Evolutionary conservation across 2,329 filamentous ascomycete species (phyloP).

Genomic region (Fusarium secorum): DNA sequence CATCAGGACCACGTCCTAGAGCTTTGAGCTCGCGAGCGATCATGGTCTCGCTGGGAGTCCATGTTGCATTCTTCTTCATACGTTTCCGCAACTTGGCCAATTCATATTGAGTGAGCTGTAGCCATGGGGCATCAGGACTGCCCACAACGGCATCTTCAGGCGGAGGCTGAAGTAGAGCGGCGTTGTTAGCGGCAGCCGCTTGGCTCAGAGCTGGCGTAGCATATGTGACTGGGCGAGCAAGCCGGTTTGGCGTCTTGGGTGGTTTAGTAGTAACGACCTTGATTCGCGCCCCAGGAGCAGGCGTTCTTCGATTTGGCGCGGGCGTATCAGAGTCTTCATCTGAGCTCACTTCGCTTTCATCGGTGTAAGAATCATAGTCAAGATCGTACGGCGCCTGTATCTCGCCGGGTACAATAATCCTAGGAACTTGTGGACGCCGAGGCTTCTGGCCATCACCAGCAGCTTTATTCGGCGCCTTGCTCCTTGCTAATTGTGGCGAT

Average conservation of each 20-base stretch:
- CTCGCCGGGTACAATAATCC: conserved; percentile 71
- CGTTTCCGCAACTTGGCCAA: conserved; percentile 76
- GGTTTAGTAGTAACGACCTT: conserved; percentile 55
- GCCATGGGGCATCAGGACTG: conserved; percentile 69
- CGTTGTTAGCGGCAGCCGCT: conserved; percentile 52
- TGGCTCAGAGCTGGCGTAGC: conserved; percentile 47
- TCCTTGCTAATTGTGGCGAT: conserved; percentile 62
- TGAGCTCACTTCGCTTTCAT: conserved; percentile 61
- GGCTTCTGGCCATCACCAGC: conserved; percentile 56
- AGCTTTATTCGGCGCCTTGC: conserved; percentile 56
- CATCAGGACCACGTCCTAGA: conserved; percentile 71
- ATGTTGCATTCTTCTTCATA: conserved; percentile 92
- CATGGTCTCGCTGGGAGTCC: conserved; percentile 87
- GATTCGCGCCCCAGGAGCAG: conserved; percentile 54
- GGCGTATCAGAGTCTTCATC: conserved; percentile 58
- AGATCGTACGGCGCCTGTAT: conserved; percentile 71
- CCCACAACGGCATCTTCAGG: conserved; percentile 67
- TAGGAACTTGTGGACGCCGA: conserved; percentile 58
- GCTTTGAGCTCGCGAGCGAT: conserved; percentile 78
- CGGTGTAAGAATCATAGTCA: conserved; percentile 66
- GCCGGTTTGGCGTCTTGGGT: conserved; percentile 56
- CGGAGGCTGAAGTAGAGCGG: conserved; percentile 61
- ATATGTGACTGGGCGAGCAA: conserved; percentile 47
- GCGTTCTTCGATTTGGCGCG: conserved; percentile 48
- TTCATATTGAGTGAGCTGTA: conserved; percentile 70